A percentile compares a stretch with the other conserved stretches of the same genome.
Conservation (phyloP, 169 alveolate genomes). For the Plasmodium yoelii region DNA sequence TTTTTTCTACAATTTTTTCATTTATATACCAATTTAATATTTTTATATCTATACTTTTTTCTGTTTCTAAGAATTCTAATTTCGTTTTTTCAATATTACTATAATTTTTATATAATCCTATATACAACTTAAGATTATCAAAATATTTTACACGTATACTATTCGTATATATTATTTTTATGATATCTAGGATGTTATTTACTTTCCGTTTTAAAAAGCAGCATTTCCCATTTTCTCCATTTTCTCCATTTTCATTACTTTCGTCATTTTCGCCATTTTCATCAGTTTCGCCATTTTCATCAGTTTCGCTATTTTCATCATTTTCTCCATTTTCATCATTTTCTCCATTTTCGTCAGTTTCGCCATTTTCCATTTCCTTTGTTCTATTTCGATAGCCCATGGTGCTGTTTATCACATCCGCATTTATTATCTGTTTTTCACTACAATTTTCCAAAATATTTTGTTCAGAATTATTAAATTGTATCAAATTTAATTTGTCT, state of each 20-base stretch:
- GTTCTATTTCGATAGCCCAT: too few relatives aligned
- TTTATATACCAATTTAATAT: conserved; percentile 32
- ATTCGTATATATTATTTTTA: conserved; percentile 36
- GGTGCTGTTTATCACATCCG: not conserved
- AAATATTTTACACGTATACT: conserved; percentile 17
- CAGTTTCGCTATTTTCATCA: not conserved
- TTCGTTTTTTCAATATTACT: conserved; percentile 55
- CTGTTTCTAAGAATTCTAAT: conserved; percentile 54
- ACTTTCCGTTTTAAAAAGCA: conserved; percentile 38
- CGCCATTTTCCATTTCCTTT: not conserved
- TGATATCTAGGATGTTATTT: conserved; percentile 17
- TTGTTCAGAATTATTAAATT: too few relatives aligned
- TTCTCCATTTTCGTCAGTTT: not conserved
- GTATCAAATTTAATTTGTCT: too few relatives aligned
- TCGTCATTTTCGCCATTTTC: not conserved
- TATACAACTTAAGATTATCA: conserved; percentile 33
- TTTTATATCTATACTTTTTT: conserved; percentile 35
- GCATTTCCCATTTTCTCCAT: not conserved
- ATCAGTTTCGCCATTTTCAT: too few relatives aligned
- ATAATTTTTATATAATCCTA: conserved; percentile 32
- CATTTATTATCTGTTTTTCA: too few relatives aligned
- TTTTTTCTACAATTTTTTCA: conserved; percentile 34
- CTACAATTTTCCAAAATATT: too few relatives aligned
- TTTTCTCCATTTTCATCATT: not conserved
- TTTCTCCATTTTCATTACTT: not conserved